A percentile compares a stretch with the other conserved stretches of the same genome.
phyloP scores from a whole-genome alignment of 176 grass and related monocot species.

The Rhynchospora breviuscula region DNA sequence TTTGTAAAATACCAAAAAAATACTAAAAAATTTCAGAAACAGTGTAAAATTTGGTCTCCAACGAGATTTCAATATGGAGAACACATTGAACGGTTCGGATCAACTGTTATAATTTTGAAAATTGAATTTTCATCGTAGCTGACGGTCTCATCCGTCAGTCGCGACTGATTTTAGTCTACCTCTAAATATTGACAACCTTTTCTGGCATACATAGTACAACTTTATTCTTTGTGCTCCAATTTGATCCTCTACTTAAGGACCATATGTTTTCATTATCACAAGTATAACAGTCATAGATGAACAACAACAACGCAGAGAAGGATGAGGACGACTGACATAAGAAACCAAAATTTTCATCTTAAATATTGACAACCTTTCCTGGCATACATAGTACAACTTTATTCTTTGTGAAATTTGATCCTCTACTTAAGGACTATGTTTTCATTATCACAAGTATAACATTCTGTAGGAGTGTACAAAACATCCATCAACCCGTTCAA shows the following conservation, averaged over 20 bases:
- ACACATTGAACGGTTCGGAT: no score
- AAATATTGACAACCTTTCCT: background rate
- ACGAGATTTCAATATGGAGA: no score
- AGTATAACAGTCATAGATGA: no score
- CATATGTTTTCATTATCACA: background rate
- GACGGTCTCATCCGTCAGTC: no score
- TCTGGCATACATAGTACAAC: background rate
- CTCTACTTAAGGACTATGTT: background rate
- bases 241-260: background rate
- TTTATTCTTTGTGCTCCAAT: background rate
- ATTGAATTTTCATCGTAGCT: no score
- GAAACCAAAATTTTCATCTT: slow-evolving; percentile 26
- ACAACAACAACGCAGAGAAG: slow-evolving; percentile 3
- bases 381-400: background rate
- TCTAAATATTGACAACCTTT: background rate
- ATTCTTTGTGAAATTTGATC: background rate
- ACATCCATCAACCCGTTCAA: no score
- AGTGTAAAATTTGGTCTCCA: no score
- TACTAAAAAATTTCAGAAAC: no score
- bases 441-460: background rate
- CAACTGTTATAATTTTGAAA: no score
- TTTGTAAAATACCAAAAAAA: no score
- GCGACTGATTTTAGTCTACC: no score
- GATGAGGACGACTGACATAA: slow-evolving; percentile 39
- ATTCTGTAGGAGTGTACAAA: no score